Conservation (phyloP, 148 eudicot species). For the Spergularia bocconei region DNA sequence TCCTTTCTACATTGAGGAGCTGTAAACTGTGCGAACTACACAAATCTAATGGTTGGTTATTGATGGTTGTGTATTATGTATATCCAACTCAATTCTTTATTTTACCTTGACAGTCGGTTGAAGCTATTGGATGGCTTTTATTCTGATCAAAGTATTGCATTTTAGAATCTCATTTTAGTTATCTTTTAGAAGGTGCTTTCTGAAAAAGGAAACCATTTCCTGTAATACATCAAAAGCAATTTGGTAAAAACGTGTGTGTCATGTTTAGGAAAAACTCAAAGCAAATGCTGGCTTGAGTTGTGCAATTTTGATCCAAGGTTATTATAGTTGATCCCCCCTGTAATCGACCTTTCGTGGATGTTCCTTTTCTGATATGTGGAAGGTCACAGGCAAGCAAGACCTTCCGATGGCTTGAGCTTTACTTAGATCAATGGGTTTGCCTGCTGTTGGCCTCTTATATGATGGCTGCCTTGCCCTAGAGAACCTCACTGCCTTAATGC, state of each 20-base stretch:
- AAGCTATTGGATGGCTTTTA: background rate
- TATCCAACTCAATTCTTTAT: background rate
- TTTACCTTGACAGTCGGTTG: background rate
- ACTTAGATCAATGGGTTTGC: background rate
- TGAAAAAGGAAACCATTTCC: too few relatives aligned
- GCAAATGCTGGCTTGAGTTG: too few relatives aligned
- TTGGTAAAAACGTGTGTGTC: too few relatives aligned
- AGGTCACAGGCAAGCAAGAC: constrained; percentile 57
- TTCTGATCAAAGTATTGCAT: background rate
- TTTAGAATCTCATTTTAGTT: too few relatives aligned
- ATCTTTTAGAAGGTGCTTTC: too few relatives aligned
- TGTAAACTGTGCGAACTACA: too few relatives aligned
- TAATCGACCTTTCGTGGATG: constrained; percentile 44
- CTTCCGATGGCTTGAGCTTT: too few relatives aligned
- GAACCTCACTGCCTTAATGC: constrained; percentile 45
- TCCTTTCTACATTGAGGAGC: background rate
- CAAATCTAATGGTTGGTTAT: background rate
- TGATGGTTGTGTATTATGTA: background rate
- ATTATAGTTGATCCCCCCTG: too few relatives aligned
- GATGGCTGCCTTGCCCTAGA: constrained; percentile 21
- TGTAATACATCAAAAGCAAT: too few relatives aligned
- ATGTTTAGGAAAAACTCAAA: too few relatives aligned
- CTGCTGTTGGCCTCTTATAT: too few relatives aligned
- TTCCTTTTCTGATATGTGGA: constrained; percentile 49
- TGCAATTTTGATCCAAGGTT: too few relatives aligned